phyloP scores from a whole-genome alignment of 192 early-diverging fungal genomes.

The Pilaira anomala region DNA sequence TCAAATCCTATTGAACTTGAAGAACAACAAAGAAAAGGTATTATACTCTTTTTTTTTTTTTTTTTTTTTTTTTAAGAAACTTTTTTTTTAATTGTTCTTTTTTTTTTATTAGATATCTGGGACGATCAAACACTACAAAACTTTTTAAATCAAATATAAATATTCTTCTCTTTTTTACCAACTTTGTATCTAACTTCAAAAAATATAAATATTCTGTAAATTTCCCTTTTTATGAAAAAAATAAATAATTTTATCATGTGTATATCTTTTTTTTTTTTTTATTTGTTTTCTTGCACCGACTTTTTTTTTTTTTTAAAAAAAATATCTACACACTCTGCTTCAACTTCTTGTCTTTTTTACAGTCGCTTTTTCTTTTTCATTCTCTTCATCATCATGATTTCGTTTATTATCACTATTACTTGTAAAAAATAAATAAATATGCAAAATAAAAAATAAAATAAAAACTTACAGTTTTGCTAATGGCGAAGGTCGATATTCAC shows the following conservation, averaged over 20 bases:
- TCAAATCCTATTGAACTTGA: background rate
- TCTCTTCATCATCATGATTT: background rate
- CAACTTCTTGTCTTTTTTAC: conserved; percentile 1
- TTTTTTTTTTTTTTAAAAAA: background rate
- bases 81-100: background rate
- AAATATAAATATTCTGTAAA: background rate
- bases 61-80: no score
- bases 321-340: no score
- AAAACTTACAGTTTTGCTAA: conserved; percentile 15
- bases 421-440: background rate
- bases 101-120: conserved; percentile 1
- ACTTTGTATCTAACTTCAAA: background rate
- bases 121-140: conserved; percentile 8
- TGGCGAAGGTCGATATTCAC: background rate
- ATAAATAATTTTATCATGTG: no score
- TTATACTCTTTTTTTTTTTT: background rate
- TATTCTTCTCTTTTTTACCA: background rate
- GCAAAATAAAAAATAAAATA: background rate
- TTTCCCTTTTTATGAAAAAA: background rate
- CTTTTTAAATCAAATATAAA: conserved; percentile 13
- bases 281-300: background rate
- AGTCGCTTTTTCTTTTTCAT: background rate
- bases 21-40: background rate
- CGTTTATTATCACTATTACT: background rate
- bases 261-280: background rate